Conservation (phyloP, 352 stramenopile genomes). For the Phytophthora tubulina region DNA sequence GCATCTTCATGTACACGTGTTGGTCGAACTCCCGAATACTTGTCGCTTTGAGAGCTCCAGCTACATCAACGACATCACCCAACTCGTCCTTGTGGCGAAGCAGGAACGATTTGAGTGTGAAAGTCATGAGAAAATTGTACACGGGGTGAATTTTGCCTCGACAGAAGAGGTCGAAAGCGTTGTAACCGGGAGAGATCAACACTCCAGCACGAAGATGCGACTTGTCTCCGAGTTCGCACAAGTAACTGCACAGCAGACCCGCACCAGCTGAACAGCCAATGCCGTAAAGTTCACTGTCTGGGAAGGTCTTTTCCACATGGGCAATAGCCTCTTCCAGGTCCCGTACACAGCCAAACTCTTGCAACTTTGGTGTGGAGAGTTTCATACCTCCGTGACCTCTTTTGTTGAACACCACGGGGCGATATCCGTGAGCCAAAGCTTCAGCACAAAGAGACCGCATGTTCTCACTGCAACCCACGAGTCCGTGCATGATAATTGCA, state of each 20-base stretch:
- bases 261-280: conserved; percentile 84
- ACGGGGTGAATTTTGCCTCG: conserved; percentile 65
- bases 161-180: conserved; percentile 80
- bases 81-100: conserved; percentile 59
- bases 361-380: conserved; percentile 71
- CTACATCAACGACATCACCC: conserved; percentile 55
- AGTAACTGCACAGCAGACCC: conserved; percentile 73
- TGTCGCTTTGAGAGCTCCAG: conserved; percentile 53
- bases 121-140: conserved; percentile 87
- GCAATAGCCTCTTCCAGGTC: conserved; percentile 68
- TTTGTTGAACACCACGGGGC: conserved; percentile 89
- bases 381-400: conserved; percentile 74
- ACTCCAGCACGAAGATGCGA: conserved; percentile 68
- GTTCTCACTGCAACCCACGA: conserved; percentile 71
- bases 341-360: conserved; percentile 73
- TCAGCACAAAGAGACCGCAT: conserved; percentile 76
- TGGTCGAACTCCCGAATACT: conserved; percentile 79
- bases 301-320: conserved; percentile 59
- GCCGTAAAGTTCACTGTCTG: conserved; percentile 62
- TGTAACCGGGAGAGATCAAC: conserved; percentile 83
- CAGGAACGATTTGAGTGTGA: conserved; percentile 77
- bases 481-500: conserved; percentile 72
- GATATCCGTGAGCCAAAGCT: conserved; percentile 67
- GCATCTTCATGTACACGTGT: conserved; percentile 85
- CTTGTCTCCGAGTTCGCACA: conserved; percentile 65